Conservation (phyloP, 495 filamentous ascomycete species). For the Haplographium delicatum region DNA sequence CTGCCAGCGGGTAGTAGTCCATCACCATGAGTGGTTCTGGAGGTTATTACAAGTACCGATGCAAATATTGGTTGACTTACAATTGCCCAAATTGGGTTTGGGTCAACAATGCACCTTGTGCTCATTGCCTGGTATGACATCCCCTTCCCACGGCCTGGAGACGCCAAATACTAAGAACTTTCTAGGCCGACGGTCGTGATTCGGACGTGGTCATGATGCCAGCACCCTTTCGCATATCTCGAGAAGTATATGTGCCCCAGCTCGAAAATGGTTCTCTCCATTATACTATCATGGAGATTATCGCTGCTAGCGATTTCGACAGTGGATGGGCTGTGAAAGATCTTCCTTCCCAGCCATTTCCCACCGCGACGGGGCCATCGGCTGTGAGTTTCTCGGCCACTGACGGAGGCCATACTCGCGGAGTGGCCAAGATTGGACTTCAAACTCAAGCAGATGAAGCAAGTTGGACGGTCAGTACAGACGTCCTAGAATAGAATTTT, state of each 20-base stretch:
- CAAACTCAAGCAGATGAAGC: background rate
- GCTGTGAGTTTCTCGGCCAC: conserved; percentile 11
- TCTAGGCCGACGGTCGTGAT: conserved; percentile 44
- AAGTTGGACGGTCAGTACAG: conserved; percentile 4
- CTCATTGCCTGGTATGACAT: conserved; percentile 48
- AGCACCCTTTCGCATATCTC: conserved; percentile 23
- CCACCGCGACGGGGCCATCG: conserved; percentile 18
- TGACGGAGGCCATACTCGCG: conserved; percentile 14
- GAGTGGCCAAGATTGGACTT: conserved; percentile 4
- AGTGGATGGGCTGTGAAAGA: conserved; percentile 25
- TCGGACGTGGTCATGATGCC: conserved; percentile 27
- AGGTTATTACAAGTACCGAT: conserved; percentile 56
- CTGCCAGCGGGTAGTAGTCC: conserved; percentile 29
- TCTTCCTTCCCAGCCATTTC: conserved; percentile 13
- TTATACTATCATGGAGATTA: conserved; percentile 41
- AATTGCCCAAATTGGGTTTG: conserved; percentile 59
- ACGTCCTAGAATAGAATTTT: conserved; percentile 10
- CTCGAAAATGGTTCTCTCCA: conserved; percentile 37
- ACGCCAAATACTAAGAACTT: conserved; percentile 1
- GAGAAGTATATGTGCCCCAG: conserved; percentile 37
- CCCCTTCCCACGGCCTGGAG: background rate
- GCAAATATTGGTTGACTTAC: conserved; percentile 54
- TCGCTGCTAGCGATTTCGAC: conserved; percentile 25
- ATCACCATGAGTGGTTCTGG: conserved; percentile 49
- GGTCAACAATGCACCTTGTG: conserved; percentile 52